These are phyloP conservation scores for Colletotrichum tanaceti DNA, from an alignment of 2,329 filamentous ascomycete genomes.

Conservation along the genomic window DNA sequence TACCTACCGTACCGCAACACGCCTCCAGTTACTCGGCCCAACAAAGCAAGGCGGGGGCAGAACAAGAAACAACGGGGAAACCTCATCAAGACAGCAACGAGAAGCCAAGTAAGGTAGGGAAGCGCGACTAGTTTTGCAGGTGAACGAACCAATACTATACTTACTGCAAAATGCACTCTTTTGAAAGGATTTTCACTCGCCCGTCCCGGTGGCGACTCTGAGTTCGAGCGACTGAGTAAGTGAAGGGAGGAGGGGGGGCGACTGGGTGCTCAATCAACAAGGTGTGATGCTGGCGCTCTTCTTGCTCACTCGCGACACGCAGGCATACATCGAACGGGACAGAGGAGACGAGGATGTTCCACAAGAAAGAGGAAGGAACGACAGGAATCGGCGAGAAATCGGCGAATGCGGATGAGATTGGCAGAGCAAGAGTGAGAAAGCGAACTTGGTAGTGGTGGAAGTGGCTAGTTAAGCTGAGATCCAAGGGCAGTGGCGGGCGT, in stretches of 20 bases:
- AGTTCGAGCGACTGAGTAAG: slow-evolving; percentile 31
- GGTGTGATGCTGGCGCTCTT: slow-evolving; percentile 17
- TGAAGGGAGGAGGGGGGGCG: slow-evolving; percentile 19
- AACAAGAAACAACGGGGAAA: slow-evolving; percentile 32
- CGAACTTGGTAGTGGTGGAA: slow-evolving; percentile 8
- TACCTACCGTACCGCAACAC: not conserved
- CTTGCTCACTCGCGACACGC: slow-evolving; percentile 7
- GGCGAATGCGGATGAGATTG: slow-evolving; percentile 35
- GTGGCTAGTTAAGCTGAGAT: not conserved
- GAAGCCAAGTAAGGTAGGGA: slow-evolving; percentile 12
- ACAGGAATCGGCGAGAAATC: slow-evolving; percentile 31
- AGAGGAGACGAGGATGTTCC: slow-evolving; percentile 1
- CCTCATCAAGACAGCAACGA: slow-evolving; percentile 4
- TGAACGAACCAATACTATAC: not conserved
- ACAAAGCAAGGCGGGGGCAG: slow-evolving; percentile 30
- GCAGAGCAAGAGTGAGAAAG: slow-evolving; percentile 5
- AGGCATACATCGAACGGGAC: slow-evolving; percentile 1
- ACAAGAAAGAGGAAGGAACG: slow-evolving; percentile 10
- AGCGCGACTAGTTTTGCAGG: slow-evolving; percentile 9
- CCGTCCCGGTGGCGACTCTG: slow-evolving; percentile 12
- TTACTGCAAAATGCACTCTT: not conserved
- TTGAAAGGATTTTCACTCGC: not conserved
- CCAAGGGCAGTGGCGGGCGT: slow-evolving; percentile 12
- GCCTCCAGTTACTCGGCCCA: slow-evolving; percentile 23
- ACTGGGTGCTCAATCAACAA: slow-evolving; percentile 9